Evolutionary conservation across 768 basidiomycete genomes (phyloP).

Genomic region (Hericium coralloides): DNA sequence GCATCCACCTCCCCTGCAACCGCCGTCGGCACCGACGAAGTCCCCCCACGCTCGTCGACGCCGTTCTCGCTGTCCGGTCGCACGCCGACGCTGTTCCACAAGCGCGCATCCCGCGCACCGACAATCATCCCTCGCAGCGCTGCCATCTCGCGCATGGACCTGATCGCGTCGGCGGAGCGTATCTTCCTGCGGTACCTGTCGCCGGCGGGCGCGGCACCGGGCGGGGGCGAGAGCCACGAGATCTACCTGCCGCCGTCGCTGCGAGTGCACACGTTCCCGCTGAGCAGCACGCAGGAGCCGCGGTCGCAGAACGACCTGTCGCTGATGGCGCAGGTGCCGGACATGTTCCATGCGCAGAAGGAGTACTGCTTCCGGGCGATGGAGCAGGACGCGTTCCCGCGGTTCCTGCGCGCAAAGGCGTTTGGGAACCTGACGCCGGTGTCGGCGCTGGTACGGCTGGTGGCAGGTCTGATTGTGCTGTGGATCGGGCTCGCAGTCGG

Average conservation of each 20-base stretch:
- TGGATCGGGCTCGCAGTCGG: conserved; percentile 94
- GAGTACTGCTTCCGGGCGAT: conserved; percentile 95
- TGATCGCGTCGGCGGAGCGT: conserved; percentile 90
- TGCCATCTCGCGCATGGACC: conserved; percentile 83
- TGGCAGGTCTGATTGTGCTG: conserved; percentile 74
- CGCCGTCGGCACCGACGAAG: conserved; percentile 32
- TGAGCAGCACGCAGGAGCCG: conserved; percentile 36
- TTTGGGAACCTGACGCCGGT: conserved; percentile 95
- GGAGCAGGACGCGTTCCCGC: conserved; percentile 91
- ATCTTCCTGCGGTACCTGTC: conserved; percentile 94
- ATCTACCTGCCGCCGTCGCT: conserved; percentile 94
- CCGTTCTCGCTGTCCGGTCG: conserved; percentile 72
- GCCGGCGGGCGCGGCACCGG: conserved; percentile 64
- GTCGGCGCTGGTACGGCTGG: conserved; percentile 77
- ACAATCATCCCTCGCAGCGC: conserved; percentile 89
- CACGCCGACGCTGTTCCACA: conserved; percentile 68
- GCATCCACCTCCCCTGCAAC: conserved; percentile 41
- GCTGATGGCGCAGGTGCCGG: conserved; percentile 84
- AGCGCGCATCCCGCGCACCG: conserved; percentile 81
- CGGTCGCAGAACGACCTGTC: conserved; percentile 44
- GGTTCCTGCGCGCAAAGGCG: conserved; percentile 95
- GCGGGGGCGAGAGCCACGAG: conserved; percentile 88
- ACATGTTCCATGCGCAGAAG: conserved; percentile 96
- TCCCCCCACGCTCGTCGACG: conserved; percentile 57
- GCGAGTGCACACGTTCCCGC: conserved; percentile 85